Evolutionary conservation across 306 rosid genomes (phyloP), one percentile per base, ranked within the genome.

Genomic region (Oxytropis ochrocephala): DNA sequence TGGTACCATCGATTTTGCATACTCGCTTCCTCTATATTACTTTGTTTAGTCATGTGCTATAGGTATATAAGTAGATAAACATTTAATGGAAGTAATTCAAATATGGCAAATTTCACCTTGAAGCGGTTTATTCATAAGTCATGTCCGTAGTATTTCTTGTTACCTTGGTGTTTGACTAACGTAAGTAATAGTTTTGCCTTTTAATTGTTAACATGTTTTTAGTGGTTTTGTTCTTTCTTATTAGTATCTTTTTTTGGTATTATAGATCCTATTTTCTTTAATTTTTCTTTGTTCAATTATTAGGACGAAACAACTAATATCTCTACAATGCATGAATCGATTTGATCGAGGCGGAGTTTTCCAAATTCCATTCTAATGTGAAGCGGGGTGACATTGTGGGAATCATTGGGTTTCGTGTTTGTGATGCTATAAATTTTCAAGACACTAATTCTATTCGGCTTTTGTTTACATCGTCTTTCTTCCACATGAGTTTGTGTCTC

Each of bases 351-450:
- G 79, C 74, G 27, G 97, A 81, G 69, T 92, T 92, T 83, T 82
- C 82, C 32, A 63, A n/a, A 60, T 84, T 85, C 73, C 92, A 92
- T 76, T 81, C 96, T 49, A 84, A 70, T 76, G 94, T 87, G 33
- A 92, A 92, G 86, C 92, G 89, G 64, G 95, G 96, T 60, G 97
- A 92, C 75, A 80, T 84, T 63, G 95, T 92, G 69, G 97, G 97
- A 46, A 69, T 91, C 24, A 69, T 69, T n/a, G n/a, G 97, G 97
- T 91, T 81, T 93, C 97, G 89, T n/a, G 97, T 96, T 55, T 63
- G 80, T 11, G 24, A 29, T 68, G 52, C 19, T 55, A 62, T 35
- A 18, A 41, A 54, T 42, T 68, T 58, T 51, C 46, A 21, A 30
- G 8, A 29, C 9, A 38, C 39, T 48, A 19, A 11, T 47, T 1